A percentile compares a stretch with the other conserved stretches of the same genome.
Conservation (phyloP, 768 basidiomycete genomes). For the Pleurotus sapidus region DNA sequence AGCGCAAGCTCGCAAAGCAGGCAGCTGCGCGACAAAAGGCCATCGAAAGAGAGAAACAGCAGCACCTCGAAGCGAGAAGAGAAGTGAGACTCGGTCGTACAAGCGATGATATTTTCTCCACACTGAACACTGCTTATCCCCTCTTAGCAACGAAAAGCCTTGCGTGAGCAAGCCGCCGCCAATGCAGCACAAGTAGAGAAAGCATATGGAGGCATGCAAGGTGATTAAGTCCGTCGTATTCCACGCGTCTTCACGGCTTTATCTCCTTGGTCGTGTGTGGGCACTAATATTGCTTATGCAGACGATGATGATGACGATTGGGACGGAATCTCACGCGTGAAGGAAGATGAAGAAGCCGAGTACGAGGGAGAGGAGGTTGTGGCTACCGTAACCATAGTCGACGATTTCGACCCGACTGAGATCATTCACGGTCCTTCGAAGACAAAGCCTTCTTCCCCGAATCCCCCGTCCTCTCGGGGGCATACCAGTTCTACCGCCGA, state of each 20-base stretch:
- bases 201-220: slow-evolving; percentile 57
- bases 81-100: slow-evolving; percentile 47
- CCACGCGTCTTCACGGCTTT: slow-evolving; percentile 1
- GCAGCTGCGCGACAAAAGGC: slow-evolving; percentile 76
- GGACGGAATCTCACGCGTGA: slow-evolving; percentile 36
- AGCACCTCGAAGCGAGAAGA: slow-evolving; percentile 68
- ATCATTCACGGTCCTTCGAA: slow-evolving; percentile 47
- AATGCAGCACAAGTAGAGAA: slow-evolving; percentile 78
- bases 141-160: slow-evolving; percentile 68
- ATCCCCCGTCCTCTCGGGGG: neutral
- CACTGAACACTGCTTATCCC: slow-evolving; percentile 12
- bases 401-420: slow-evolving; percentile 81
- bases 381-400: slow-evolving; percentile 88
- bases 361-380: slow-evolving; percentile 83
- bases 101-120: slow-evolving; percentile 7
- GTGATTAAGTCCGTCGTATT: slow-evolving; percentile 25
- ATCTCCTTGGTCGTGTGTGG: neutral
- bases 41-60: slow-evolving; percentile 72
- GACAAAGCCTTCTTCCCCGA: slow-evolving; percentile 6
- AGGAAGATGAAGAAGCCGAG: slow-evolving; percentile 52
- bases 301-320: slow-evolving; percentile 50
- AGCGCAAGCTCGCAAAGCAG: slow-evolving; percentile 82
- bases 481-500: neutral
- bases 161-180: slow-evolving; percentile 72
- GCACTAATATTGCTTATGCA: slow-evolving; percentile 15